Base-by-base conservation (phyloP, 768 basidiomycete genomes). In the Hygrocybe coccinea region DNA sequence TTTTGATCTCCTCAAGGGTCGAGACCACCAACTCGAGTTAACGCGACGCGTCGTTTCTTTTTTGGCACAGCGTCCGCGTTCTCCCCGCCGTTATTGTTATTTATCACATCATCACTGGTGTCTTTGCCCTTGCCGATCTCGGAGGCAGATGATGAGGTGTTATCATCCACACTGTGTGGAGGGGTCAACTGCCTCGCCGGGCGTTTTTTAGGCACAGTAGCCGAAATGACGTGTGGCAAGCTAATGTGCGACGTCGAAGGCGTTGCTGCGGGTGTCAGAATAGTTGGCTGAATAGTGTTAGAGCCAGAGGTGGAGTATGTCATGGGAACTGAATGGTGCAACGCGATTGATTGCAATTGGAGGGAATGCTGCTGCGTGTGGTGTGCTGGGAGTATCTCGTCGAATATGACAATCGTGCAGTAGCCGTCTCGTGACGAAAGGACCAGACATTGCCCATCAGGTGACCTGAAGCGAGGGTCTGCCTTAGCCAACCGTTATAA, bases 401-500 rank as follows among this genome's bases (percentile, higher is more conserved):
- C 95, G 67, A 99, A 97, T 19, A 91, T 80, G 62, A 97, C 79
- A 55, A 97, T 80, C 1, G 95, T 97, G 74, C 97, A 98, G 71
- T 98, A 99, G 0, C 97, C 97, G 66, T 99, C 97, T 24, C 93
- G 84, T 1, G 93, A 91, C 1, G 94, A 88, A 24, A 97, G 82
- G 48, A 98, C 82, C 15, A 99, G 79, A 39, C 89, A 84, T 69
- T 97, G 92, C 3, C 97, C 97, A 63, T 98, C 97, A 1, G 93
- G 85, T 1, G 95, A 95, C 95, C 95, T 98, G 22, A 33, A 24
- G 33, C 9, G 38, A 33, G 55, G 25, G 15, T 21, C 44, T 38
- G 55, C 15, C 5, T 25, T 14, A 48, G 15, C 33, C 15, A 43
- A 22, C 14, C 21, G 14, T 34, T 12, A 25, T 12, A 34, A 44